These are phyloP conservation scores for Alternaria brassicae DNA, from an alignment of 2,329 filamentous ascomycete species.

Conservation along the genomic window DNA sequence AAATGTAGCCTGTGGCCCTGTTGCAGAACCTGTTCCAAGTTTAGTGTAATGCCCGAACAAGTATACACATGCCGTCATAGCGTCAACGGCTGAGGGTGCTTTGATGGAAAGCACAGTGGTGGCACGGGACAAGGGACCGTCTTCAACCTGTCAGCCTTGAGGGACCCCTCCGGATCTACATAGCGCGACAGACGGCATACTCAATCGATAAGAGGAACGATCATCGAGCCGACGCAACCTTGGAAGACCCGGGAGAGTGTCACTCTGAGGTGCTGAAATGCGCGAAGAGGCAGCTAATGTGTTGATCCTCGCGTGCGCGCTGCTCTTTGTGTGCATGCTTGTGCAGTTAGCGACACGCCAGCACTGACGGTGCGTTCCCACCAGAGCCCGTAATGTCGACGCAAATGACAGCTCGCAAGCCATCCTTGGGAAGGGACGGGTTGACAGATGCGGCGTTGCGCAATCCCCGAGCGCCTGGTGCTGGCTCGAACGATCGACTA, in stretches of 20 bases:
- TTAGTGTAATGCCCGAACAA: conserved; percentile 38
- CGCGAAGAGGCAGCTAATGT: conserved; percentile 17
- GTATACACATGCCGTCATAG: conserved; percentile 40
- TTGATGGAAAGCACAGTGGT: conserved; percentile 33
- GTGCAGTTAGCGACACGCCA: conserved; percentile 22
- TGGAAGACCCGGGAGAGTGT: conserved; percentile 26
- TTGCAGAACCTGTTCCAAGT: conserved; percentile 28
- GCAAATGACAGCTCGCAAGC: conserved; percentile 25
- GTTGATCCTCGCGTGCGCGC: conserved; percentile 29
- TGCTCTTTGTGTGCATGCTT: conserved; percentile 25
- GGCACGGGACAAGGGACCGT: conserved; percentile 40
- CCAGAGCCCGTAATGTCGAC: conserved; percentile 26
- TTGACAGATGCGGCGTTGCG: conserved; percentile 45
- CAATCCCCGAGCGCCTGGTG: conserved; percentile 51
- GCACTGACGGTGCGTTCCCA: conserved; percentile 26
- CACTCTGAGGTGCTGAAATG: conserved; percentile 29
- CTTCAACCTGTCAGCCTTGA: conserved; percentile 47
- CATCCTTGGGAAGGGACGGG: conserved; percentile 27
- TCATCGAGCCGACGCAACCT: conserved; percentile 32
- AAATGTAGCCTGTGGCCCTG: conserved; percentile 22
- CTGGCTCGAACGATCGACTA: conserved; percentile 42
- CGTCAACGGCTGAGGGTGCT: conserved; percentile 26
- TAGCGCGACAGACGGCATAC: conserved; percentile 41
- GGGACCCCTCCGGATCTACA: conserved; percentile 44
- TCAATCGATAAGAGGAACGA: conserved; percentile 50